These are phyloP conservation scores for Teratosphaeria epicoccoides DNA, from an alignment of 2,329 filamentous ascomycete genomes.

Conservation along the genomic window DNA sequence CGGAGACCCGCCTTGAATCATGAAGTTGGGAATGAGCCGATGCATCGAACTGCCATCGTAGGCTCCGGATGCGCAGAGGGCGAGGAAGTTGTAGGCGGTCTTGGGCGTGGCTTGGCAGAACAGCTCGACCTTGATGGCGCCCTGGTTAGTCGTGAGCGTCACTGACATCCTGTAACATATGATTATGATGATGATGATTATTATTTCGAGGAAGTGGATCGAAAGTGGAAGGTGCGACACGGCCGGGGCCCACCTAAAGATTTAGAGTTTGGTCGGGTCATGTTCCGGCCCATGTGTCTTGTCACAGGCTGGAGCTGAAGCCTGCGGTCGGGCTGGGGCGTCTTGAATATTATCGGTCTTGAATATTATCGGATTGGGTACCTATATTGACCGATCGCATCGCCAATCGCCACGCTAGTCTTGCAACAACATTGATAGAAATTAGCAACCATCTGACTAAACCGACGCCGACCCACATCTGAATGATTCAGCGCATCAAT, in stretches of 20 bases:
- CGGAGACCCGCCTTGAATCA: conserved; percentile 62
- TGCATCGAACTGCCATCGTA: conserved; percentile 69
- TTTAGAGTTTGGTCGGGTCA: neutral
- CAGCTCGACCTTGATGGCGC: conserved; percentile 88
- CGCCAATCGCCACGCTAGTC: neutral
- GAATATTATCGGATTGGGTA: too few species aligned
- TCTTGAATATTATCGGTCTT: too few species aligned
- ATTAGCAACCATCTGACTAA: too few species aligned
- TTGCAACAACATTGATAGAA: neutral
- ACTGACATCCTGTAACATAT: conserved; percentile 35
- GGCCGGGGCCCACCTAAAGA: neutral
- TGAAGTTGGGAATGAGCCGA: conserved; percentile 70
- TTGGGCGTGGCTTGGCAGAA: conserved; percentile 93
- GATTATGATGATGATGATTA: too few species aligned
- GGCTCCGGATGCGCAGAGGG: conserved; percentile 69
- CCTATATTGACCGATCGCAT: too few species aligned
- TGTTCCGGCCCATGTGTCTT: neutral
- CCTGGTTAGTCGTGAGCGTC: conserved; percentile 72
- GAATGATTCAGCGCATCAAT: neutral
- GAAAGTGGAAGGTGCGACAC: neutral
- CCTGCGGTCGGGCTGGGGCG: neutral
- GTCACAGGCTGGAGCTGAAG: neutral
- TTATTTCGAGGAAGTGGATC: too few species aligned
- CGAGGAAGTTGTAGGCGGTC: conserved; percentile 82
- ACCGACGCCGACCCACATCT: too few species aligned